A percentile compares a stretch with the other conserved stretches of the same genome.
Conservation (phyloP, 768 basidiomycete species). For the Coprinopsis sp. region DNA sequence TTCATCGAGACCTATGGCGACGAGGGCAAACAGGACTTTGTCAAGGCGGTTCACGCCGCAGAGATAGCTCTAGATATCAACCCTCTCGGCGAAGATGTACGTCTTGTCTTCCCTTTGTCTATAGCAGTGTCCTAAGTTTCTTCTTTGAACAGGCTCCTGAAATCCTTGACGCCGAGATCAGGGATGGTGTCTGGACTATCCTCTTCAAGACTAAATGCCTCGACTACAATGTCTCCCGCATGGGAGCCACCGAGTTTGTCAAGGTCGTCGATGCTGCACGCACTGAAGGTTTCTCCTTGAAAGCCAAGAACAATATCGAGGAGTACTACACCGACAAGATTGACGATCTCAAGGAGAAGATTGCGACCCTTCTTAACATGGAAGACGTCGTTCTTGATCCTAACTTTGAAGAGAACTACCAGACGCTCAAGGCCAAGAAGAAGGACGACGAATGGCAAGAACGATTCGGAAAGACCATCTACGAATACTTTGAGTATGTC, state of each 20-base stretch:
- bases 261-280: constrained; percentile 30
- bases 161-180: constrained; percentile 30
- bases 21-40: constrained; percentile 33
- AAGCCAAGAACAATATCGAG: constrained; percentile 30
- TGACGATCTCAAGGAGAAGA: constrained; percentile 23
- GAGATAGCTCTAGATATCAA: constrained; percentile 32
- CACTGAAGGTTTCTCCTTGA: constrained; percentile 27
- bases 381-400: constrained; percentile 32
- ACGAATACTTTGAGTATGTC: constrained; percentile 27
- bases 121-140: background rate
- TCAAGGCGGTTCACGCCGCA: constrained; percentile 30
- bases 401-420: constrained; percentile 33
- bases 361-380: constrained; percentile 25
- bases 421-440: constrained; percentile 15
- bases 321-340: constrained; percentile 26
- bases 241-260: constrained; percentile 20
- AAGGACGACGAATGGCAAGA: constrained; percentile 26
- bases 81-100: constrained; percentile 24
- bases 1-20: constrained; percentile 30
- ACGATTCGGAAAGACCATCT: constrained; percentile 21
- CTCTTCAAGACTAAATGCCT: constrained; percentile 30
- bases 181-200: constrained; percentile 37
- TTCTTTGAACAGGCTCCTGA: constrained; percentile 8
- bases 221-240: constrained; percentile 27
- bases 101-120: background rate